Conservation (phyloP, 805 yeast genomes). For the Zygotorulaspora florentina region DNA sequence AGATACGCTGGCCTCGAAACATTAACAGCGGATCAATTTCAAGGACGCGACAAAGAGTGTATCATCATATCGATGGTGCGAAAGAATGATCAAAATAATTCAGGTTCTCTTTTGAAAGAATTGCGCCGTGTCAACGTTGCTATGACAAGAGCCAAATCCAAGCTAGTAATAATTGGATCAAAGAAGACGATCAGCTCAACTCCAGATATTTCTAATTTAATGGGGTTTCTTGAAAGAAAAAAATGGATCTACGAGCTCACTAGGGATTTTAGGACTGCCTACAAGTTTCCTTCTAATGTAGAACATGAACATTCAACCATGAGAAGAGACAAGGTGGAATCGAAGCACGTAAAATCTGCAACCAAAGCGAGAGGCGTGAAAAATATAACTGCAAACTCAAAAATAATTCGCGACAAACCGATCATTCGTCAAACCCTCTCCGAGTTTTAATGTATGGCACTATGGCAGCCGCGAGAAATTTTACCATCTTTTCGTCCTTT, state of each 20-base stretch:
- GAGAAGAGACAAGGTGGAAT: background rate
- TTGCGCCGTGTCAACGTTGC: constrained; percentile 95
- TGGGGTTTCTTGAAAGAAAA: constrained; percentile 50
- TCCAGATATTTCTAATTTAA: constrained; percentile 42
- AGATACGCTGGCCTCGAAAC: constrained; percentile 55
- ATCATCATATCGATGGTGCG: constrained; percentile 86
- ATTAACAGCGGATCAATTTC: constrained; percentile 91
- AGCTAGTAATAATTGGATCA: constrained; percentile 82
- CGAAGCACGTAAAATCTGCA: background rate
- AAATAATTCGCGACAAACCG: constrained; percentile 20
- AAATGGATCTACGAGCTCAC: constrained; percentile 66
- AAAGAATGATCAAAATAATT: constrained; percentile 58
- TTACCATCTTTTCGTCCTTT: background rate
- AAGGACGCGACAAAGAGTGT: constrained; percentile 93
- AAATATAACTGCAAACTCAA: constrained; percentile 15
- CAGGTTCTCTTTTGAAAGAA: constrained; percentile 79
- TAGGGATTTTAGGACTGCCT: constrained; percentile 37
- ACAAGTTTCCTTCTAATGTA: constrained; percentile 26
- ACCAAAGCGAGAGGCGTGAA: constrained; percentile 6
- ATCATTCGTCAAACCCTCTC: constrained; percentile 21
- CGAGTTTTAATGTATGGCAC: constrained; percentile 4
- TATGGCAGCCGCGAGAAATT: constrained; percentile 2
- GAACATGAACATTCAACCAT: background rate
- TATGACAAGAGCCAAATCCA: constrained; percentile 82
- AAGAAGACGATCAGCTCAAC: constrained; percentile 43